These are phyloP conservation scores for Arthrinium puccinioides DNA, from an alignment of 2,329 filamentous ascomycete genomes.

Conservation along the genomic window DNA sequence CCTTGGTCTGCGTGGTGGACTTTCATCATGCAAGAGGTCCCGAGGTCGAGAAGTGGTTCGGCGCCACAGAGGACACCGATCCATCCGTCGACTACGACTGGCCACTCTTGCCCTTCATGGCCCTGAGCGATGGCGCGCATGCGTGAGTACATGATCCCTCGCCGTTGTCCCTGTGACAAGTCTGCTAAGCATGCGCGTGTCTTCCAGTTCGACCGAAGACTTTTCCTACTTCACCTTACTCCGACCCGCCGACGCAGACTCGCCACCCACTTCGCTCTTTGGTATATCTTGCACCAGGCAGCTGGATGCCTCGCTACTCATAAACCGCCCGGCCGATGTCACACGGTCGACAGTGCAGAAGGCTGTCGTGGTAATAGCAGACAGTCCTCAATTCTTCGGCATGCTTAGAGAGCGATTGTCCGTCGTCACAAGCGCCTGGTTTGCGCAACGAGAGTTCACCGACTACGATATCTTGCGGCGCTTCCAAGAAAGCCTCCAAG, in stretches of 20 bases:
- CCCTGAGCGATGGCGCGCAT: conserved; percentile 90
- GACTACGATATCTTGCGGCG: conserved; percentile 83
- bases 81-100: conserved; percentile 82
- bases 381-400: conserved; percentile 84
- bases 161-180: neutral
- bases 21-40: conserved; percentile 84
- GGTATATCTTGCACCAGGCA: conserved; percentile 94
- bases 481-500: conserved; percentile 82
- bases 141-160: conserved; percentile 52
- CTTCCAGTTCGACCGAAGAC: conserved; percentile 72
- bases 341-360: conserved; percentile 98
- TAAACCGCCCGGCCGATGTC: conserved; percentile 77
- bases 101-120: conserved; percentile 92
- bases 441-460: conserved; percentile 86
- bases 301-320: conserved; percentile 70
- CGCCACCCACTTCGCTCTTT: conserved; percentile 75
- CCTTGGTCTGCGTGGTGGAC: conserved; percentile 72
- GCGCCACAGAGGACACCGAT: conserved; percentile 64
- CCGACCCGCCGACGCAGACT: conserved; percentile 45
- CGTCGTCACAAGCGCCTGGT: conserved; percentile 92
- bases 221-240: conserved; percentile 97
- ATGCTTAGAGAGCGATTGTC: conserved; percentile 84
- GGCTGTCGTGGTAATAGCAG: conserved; percentile 90
- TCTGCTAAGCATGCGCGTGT: neutral
- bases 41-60: conserved; percentile 91